These are phyloP conservation scores for Phyllosticta capitalensis DNA, from an alignment of 2,329 filamentous ascomycete species.

Conservation along the genomic window DNA sequence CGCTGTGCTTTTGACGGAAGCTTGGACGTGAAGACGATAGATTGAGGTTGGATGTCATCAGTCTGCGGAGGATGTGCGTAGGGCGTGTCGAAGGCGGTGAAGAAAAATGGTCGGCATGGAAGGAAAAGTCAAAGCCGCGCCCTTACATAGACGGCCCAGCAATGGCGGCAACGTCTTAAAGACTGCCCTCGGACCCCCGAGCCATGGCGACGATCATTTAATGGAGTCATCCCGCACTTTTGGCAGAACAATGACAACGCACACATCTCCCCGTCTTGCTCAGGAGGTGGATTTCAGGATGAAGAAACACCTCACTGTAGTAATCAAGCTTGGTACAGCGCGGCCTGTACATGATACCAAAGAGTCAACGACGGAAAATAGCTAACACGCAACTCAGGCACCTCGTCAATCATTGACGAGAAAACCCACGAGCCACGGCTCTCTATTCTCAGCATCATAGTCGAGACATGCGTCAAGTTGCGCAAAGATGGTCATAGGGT, in stretches of 20 bases:
- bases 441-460: slow-evolving; percentile 82
- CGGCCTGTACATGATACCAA: slow-evolving; percentile 18
- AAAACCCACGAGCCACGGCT: slow-evolving; percentile 87
- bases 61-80: neutral
- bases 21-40: neutral
- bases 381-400: slow-evolving; percentile 51
- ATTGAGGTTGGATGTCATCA: neutral
- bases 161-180: neutral
- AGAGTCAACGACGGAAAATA: slow-evolving; percentile 18
- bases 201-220: neutral
- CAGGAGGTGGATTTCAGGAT: slow-evolving; percentile 37
- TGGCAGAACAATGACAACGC: neutral
- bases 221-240: neutral
- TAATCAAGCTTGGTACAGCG: slow-evolving; percentile 72
- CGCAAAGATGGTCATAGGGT: slow-evolving; percentile 88
- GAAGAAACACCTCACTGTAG: slow-evolving; percentile 66
- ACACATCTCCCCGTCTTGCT: neutral
- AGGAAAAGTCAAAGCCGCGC: neutral
- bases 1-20: neutral
- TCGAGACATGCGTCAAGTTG: slow-evolving; percentile 83
- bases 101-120: neutral
- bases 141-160: too few species aligned
- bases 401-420: slow-evolving; percentile 97
- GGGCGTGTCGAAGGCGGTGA: neutral
- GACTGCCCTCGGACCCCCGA: neutral